These are phyloP conservation scores for Auricularia sp. DNA, from an alignment of 768 basidiomycete species.

Conservation along the genomic window DNA sequence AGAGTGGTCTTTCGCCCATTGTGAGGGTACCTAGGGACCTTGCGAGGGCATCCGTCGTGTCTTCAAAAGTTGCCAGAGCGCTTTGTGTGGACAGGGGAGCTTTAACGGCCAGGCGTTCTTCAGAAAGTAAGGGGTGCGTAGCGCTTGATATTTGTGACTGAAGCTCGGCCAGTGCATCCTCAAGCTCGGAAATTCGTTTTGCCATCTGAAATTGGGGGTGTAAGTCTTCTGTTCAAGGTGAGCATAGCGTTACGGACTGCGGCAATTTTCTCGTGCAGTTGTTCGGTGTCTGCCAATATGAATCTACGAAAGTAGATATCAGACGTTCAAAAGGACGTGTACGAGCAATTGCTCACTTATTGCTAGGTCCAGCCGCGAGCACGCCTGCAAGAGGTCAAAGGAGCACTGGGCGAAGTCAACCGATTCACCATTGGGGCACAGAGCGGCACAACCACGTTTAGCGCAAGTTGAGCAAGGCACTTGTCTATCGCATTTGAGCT, in stretches of 20 bases:
- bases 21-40: slow-evolving; percentile 34
- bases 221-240: no score
- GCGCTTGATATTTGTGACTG: slow-evolving; percentile 14
- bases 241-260: not conserved
- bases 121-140: slow-evolving; percentile 13
- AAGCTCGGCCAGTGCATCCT: slow-evolving; percentile 27
- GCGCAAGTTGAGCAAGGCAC: slow-evolving; percentile 48
- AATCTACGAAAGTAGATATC: slow-evolving; percentile 24
- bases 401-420: no score
- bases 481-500: slow-evolving; percentile 44
- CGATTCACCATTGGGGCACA: slow-evolving; percentile 41
- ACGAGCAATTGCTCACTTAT: slow-evolving; percentile 30
- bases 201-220: slow-evolving; percentile 16
- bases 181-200: slow-evolving; percentile 35
- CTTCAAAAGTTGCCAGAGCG: not conserved
- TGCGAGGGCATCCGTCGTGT: not conserved
- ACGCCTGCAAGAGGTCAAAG: slow-evolving; percentile 23
- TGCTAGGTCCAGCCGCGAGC: slow-evolving; percentile 44
- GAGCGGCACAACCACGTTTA: slow-evolving; percentile 49
- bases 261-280: slow-evolving; percentile 38
- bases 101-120: slow-evolving; percentile 2
- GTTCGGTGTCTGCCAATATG: slow-evolving; percentile 40
- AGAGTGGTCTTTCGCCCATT: slow-evolving; percentile 34
- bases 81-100: not conserved
- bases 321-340: not conserved